Base-by-base conservation (phyloP, 192 early-diverging fungal genomes). In the Linnemannia zychae region DNA sequence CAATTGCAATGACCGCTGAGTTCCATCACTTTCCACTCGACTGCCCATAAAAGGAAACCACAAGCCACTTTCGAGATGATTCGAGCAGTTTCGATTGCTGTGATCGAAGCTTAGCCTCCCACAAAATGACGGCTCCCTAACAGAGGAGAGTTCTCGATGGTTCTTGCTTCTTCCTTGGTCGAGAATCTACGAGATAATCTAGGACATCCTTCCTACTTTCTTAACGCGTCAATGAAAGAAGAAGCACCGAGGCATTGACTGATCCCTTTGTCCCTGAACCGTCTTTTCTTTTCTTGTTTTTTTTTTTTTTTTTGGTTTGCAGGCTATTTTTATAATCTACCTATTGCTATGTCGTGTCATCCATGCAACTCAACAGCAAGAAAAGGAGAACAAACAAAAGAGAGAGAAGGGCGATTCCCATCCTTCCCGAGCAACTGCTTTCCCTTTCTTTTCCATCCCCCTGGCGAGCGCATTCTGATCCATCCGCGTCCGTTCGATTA, bases 311-410 rank as follows among this genome's bases (percentile, higher is more conserved):
- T 20, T 57, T 1, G 52, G 24, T 0, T 24, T 48, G 47, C 47
- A n/a, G 22, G 22, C 70, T 71, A 47, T 46, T 71, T 71, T 46
- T 71, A 71, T 71, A 44, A 15, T 28, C 40, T n/a, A n/a, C 40
- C 38, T 70, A 40, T 40, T 70, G 17, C n/a, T n/a, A n/a, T n/a
- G n/a, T n/a, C n/a, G n/a, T n/a, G n/a, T n/a, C n/a, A n/a, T n/a
- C n/a, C 13, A 60, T 63, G 57, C 57, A 31, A 63, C 9, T 3
- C 57, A 63, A 63, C 11, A 31, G 22, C 18, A 52, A 52, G 17
- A 18, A 17, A 16, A 52, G 22, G 17, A 52, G n/a, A n/a, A n/a
- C 47, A 48, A 48, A n/a, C 22, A 57, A 57, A 63, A 31, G 28
- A 47, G 46, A 12, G 46, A 47, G 46, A 7, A 20, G 13, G 11